Percentiles rank a stretch among this genome's conserved stretches.
phyloP scores from a whole-genome alignment of 164 flowering plant genomes.

The Aristolochia fimbriata region DNA sequence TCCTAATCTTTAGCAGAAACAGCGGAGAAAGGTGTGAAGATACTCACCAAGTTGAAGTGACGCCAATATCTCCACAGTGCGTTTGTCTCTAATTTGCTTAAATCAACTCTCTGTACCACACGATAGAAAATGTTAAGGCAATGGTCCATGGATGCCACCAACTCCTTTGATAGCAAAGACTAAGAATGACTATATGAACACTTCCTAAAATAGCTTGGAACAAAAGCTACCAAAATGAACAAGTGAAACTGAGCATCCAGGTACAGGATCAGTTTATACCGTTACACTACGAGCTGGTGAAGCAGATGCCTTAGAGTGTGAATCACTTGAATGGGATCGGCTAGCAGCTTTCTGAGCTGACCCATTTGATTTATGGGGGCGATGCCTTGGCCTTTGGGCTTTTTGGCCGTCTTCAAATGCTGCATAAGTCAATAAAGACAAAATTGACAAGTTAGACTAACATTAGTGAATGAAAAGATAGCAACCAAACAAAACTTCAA shows the following conservation, averaged over 20 bases:
- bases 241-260: background rate
- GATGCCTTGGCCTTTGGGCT: conserved; percentile 58
- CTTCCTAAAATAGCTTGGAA: too few species aligned
- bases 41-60: conserved; percentile 89
- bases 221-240: background rate
- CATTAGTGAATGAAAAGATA: background rate
- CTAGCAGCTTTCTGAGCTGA: conserved; percentile 65
- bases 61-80: conserved; percentile 91
- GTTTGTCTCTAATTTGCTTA: conserved; percentile 77
- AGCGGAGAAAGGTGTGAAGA: background rate
- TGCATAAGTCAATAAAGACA: conserved; percentile 4
- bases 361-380: conserved; percentile 48
- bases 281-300: conserved; percentile 40
- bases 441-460: background rate
- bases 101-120: conserved; percentile 63
- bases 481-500: background rate
- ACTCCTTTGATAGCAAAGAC: too few species aligned
- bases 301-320: conserved; percentile 64
- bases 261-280: background rate
- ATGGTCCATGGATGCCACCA: too few species aligned
- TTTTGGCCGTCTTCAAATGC: conserved; percentile 90
- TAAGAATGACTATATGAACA: too few species aligned
- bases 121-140: background rate
- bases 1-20: background rate
- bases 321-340: conserved; percentile 71